Percentiles rank a stretch among this genome's conserved stretches.
phyloP scores from a whole-genome alignment of 1,284 basidiomycete genomes.

The Austroboletus novae-zelandiae region DNA sequence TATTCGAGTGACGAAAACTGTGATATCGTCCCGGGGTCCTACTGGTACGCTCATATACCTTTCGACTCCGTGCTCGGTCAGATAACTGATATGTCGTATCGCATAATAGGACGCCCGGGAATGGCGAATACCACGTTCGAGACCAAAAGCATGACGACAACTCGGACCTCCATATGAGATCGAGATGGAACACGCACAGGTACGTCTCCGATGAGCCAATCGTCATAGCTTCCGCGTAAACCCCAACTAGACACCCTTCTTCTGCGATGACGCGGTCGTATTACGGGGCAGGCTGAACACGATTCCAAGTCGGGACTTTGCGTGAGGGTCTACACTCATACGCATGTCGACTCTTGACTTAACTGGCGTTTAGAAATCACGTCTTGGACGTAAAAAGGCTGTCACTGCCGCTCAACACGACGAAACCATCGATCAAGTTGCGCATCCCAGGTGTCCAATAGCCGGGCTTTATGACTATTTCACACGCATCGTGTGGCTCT shows the following conservation, averaged over 20 bases:
- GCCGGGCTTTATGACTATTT: slow-evolving; percentile 25
- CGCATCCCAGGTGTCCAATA: slow-evolving; percentile 18
- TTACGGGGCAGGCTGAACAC: slow-evolving; percentile 14
- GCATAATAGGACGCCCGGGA: too few relatives aligned
- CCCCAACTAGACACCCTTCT: not conserved
- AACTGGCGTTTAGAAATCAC: not conserved
- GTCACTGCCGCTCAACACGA: slow-evolving; percentile 14
- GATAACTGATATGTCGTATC: too few relatives aligned
- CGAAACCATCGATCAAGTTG: slow-evolving; percentile 4
- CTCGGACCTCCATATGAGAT: too few relatives aligned
- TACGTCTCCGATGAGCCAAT: too few relatives aligned
- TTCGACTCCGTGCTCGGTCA: too few relatives aligned
- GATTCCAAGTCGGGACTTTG: not conserved
- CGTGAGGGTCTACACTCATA: not conserved
- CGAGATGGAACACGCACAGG: too few relatives aligned
- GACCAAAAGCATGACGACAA: too few relatives aligned
- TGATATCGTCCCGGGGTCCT: too few relatives aligned
- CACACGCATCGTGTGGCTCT: slow-evolving; percentile 15
- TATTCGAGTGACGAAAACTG: too few relatives aligned
- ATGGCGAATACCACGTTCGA: too few relatives aligned
- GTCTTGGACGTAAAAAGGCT: slow-evolving; percentile 3
- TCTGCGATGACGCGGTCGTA: slow-evolving; percentile 1
- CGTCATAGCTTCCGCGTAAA: too few relatives aligned
- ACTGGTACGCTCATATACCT: too few relatives aligned
- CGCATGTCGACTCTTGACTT: not conserved